A percentile compares a stretch with the other conserved stretches of the same genome.
Conservation (phyloP, 2,329 filamentous ascomycete genomes). For the Arachnomyces sp. region DNA sequence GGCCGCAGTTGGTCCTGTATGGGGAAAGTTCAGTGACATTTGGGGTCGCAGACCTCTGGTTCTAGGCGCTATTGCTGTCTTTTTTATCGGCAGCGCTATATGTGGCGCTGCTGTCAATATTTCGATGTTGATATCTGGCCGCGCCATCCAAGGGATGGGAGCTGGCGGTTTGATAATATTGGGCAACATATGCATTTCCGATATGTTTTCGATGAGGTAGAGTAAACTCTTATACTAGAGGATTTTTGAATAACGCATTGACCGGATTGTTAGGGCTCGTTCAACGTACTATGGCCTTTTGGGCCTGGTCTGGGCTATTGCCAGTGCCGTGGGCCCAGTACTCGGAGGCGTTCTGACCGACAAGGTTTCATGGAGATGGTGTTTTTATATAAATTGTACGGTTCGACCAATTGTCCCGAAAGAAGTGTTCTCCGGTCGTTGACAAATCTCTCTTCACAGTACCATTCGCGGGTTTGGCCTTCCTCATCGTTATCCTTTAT, state of each 20-base stretch:
- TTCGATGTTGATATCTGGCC: conserved; percentile 54
- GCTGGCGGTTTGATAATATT: conserved; percentile 58
- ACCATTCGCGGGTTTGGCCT: conserved; percentile 53
- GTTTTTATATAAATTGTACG: conserved; percentile 53
- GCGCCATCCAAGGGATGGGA: conserved; percentile 57
- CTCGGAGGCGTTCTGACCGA: conserved; percentile 56
- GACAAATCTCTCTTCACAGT: conserved; percentile 26
- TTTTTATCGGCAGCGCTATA: conserved; percentile 56
- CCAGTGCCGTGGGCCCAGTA: conserved; percentile 52
- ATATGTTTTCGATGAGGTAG: conserved; percentile 54
- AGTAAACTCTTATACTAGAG: neutral
- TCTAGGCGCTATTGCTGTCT: conserved; percentile 52
- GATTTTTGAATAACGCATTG: neutral
- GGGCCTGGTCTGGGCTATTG: conserved; percentile 55
- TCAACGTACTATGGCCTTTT: conserved; percentile 58
- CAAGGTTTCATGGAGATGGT: conserved; percentile 54
- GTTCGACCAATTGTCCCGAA: conserved; percentile 13
- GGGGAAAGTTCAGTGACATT: conserved; percentile 59
- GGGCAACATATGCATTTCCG: conserved; percentile 57
- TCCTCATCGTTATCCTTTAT: conserved; percentile 53
- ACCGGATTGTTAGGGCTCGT: conserved; percentile 34
- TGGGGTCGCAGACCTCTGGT: conserved; percentile 59
- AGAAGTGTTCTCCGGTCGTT: neutral
- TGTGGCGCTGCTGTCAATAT: conserved; percentile 52
- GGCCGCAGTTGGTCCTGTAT: conserved; percentile 40